phyloP scores from a whole-genome alignment of 768 basidiomycete genomes.

The Mycena floridula region DNA sequence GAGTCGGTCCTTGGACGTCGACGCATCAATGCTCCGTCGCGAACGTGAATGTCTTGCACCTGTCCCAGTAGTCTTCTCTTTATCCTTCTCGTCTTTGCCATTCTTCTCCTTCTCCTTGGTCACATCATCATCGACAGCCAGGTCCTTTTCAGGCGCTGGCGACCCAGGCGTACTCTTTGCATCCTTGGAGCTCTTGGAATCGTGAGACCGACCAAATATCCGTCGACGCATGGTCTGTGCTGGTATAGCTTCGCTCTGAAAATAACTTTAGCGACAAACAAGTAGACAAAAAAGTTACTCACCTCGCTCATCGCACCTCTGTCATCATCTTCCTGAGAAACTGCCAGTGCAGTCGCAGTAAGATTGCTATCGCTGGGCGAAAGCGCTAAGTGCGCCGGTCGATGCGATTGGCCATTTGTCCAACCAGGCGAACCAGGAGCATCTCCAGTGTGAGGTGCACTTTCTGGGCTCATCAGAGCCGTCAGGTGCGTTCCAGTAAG shows the following conservation, averaged over 20 bases:
- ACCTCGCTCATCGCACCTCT: constrained; percentile 65
- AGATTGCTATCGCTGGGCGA: constrained; percentile 62
- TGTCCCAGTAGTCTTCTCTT: constrained; percentile 24
- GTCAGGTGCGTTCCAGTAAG: background rate
- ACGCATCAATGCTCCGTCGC: constrained; percentile 53
- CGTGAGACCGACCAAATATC: constrained; percentile 60
- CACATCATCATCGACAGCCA: constrained; percentile 17
- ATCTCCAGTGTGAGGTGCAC: constrained; percentile 15
- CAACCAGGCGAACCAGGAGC: constrained; percentile 11
- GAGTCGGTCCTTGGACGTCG: constrained; percentile 53
- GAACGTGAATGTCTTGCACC: constrained; percentile 30
- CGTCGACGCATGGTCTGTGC: constrained; percentile 37
- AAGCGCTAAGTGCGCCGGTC: constrained; percentile 45
- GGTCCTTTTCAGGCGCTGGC: too few relatives aligned
- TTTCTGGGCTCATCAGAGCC: constrained; percentile 20
- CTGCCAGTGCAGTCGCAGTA: constrained; percentile 30
- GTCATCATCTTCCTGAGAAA: constrained; percentile 42
- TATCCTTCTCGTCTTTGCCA: constrained; percentile 22
- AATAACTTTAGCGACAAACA: constrained; percentile 1
- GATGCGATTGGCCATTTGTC: too few relatives aligned
- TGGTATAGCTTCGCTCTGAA: constrained; percentile 46
- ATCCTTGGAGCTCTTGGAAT: too few relatives aligned
- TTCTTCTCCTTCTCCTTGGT: constrained; percentile 22
- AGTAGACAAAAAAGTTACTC: constrained; percentile 17
- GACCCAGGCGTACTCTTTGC: too few relatives aligned